Evolutionary conservation across 768 basidiomycete species (phyloP), one percentile per base, ranked within the genome.

Genomic region (Pleurotus pulmonarius): DNA sequence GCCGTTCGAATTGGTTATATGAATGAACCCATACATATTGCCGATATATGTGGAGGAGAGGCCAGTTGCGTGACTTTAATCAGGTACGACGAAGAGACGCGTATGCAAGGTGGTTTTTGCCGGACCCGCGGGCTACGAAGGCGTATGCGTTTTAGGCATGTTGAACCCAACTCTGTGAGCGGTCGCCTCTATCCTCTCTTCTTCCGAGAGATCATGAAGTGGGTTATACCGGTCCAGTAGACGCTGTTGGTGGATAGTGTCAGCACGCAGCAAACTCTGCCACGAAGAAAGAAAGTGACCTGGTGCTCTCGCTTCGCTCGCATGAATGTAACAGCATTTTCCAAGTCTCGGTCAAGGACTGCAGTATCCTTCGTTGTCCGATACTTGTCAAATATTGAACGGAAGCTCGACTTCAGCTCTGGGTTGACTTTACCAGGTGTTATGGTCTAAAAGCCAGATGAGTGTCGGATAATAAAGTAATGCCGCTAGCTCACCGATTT

Each of bases 191-290:
- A 96, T 80, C 61, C 89, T 76, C 67, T 96, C 92, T 61, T 92
- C 85, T 4, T 79, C 73, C 0, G 92, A 88, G 60, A 95, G 77
- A 64, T 94, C 90, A 41, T 86, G 70, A 15, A 89, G 73, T 0
- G 94, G 94, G 68, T 94, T 96, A 73, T 98, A 98, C 53, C 92
- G 78, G 54, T 92, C 89, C 59, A 97, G 70, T 47, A 97, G 74
- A 18, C 74, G 75, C 94, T 97, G 64, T 41, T 37, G 22, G 49
- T 41, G 43, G 38, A 16, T 47, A 52, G 20, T 11, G 12, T 26
- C 46, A 46, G 12, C 29, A 44, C 13, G 11, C 26, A 46, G 15
- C 25, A n/a, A 34, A 7, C 25, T n/a, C 34, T 18, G 41, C 13
- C 13, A 8, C 15, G 39, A 37, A 49, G 26, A 49, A 41, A 29